Evolutionary conservation across 306 rosid species (phyloP).

Genomic region (Cicer judaicum): DNA sequence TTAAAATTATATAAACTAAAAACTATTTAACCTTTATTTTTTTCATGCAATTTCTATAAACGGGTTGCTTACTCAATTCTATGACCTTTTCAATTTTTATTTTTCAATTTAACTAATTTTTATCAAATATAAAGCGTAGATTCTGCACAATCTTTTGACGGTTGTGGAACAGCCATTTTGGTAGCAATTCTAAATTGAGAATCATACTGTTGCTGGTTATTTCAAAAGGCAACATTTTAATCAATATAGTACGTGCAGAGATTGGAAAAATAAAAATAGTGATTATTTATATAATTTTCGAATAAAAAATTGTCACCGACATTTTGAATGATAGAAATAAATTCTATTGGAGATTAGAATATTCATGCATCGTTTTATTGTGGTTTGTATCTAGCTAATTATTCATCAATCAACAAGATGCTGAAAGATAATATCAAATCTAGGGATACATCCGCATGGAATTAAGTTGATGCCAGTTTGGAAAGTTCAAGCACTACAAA

Average conservation of each 20-base stretch:
- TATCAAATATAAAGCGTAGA: neutral
- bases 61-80: too few relatives aligned
- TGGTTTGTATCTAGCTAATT: slow-evolving; percentile 44
- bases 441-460: slow-evolving; percentile 36
- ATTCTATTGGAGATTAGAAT: slow-evolving; percentile 22
- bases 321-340: slow-evolving; percentile 17
- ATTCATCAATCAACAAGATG: slow-evolving; percentile 49
- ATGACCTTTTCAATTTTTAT: too few relatives aligned
- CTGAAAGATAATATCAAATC: slow-evolving; percentile 39
- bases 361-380: slow-evolving; percentile 46
- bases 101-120: neutral
- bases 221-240: neutral
- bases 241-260: neutral
- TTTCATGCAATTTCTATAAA: too few relatives aligned
- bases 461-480: slow-evolving; percentile 41
- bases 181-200: slow-evolving; percentile 23
- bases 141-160: slow-evolving; percentile 33
- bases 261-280: neutral
- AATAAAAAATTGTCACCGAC: slow-evolving; percentile 28
- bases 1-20: too few relatives aligned
- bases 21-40: too few relatives aligned
- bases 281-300: neutral
- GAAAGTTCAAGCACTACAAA: slow-evolving; percentile 42
- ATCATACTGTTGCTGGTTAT: neutral
- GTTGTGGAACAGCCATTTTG: slow-evolving; percentile 7